Base-by-base conservation (phyloP, 2,329 filamentous ascomycete species). In the Fusarium verticillioides region DNA sequence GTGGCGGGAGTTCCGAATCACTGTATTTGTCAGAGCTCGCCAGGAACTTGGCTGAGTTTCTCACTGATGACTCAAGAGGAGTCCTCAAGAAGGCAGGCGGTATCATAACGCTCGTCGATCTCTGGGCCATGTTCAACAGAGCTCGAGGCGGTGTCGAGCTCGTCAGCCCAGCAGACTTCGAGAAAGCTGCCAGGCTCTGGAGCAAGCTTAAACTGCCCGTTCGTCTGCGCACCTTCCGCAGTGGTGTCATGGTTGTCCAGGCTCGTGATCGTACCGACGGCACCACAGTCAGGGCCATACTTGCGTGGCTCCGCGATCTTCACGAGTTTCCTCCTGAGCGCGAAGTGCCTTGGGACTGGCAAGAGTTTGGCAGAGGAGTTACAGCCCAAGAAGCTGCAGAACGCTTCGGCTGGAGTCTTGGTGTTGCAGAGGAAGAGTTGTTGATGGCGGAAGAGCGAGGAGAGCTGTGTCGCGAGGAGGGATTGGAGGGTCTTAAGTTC, bases 361-460 rank as follows among this genome's bases (percentile, higher is more conserved):
- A 86, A 52, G 78, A 85, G 44, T 98, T 94, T 81, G 95, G 96
- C 1, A 89, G 92, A 63, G 95, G 96, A 15, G 91, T 98, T 34
- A 98, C 95, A 19, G 94, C 95, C 4, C 94, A 96, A 79, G 95
- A 98, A 79, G 90, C 91, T 0, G 96, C 96, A 0, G 94, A 97
- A 81, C 87, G 90, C 56, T 99, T 99, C 82, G 94, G 95, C 10
- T 99, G 96, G 96, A 98, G 96, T 80, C 92, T 99, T 12, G 96
- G 96, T 13, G 96, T 99, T 28, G 96, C 96, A 3, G 93, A 93
- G 67, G 96, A 98, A 81, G 96, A 99, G 83, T 86, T 99, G 18
- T 94, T 98, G 80, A 98, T 99, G 96, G 95, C 95, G 0, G 96
- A 99, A 82, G 96, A 98, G 81, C 90, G 89, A 63, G 96, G 96